A percentile compares a stretch with the other conserved stretches of the same genome.
phyloP scores from a whole-genome alignment of 163 green algal genomes.

The Botryococcus braunii region DNA sequence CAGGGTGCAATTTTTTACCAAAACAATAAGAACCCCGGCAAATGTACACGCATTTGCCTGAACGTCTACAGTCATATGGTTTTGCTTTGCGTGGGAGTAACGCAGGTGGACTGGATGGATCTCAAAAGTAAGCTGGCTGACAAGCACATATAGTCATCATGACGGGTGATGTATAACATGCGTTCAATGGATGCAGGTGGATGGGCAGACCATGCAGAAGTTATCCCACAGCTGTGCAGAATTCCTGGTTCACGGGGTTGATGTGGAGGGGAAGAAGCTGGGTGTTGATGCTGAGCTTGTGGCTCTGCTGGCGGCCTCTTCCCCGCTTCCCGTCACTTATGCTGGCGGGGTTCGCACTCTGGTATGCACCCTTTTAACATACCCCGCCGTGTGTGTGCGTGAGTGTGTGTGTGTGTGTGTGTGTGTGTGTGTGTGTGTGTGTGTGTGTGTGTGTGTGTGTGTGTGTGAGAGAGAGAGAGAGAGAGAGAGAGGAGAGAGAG shows the following conservation, averaged over 20 bases:
- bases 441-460: neutral
- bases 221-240: constrained; percentile 88
- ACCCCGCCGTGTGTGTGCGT: constrained; percentile 1
- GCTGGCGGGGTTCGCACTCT: constrained; percentile 84
- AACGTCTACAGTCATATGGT: too few relatives aligned
- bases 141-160: too few relatives aligned
- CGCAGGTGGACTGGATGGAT: too few relatives aligned
- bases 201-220: too few relatives aligned
- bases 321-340: constrained; percentile 91
- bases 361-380: constrained; percentile 53
- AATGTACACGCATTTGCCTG: too few relatives aligned
- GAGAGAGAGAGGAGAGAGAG: too few relatives aligned
- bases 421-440: constrained; percentile 1
- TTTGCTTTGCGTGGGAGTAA: too few relatives aligned
- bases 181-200: too few relatives aligned
- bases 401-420: constrained; percentile 3
- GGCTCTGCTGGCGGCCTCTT: constrained; percentile 53
- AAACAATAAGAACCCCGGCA: too few relatives aligned
- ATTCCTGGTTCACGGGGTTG: constrained; percentile 97
- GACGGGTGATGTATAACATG: too few relatives aligned
- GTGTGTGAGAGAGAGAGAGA: neutral
- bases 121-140: too few relatives aligned
- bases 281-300: constrained; percentile 94
- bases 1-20: too few relatives aligned
- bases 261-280: constrained; percentile 89